A percentile compares a stretch with the other conserved stretches of the same genome.
Evolutionary conservation across 805 yeast genomes (phyloP).

Genomic region (Pichia pseudocactophila): DNA sequence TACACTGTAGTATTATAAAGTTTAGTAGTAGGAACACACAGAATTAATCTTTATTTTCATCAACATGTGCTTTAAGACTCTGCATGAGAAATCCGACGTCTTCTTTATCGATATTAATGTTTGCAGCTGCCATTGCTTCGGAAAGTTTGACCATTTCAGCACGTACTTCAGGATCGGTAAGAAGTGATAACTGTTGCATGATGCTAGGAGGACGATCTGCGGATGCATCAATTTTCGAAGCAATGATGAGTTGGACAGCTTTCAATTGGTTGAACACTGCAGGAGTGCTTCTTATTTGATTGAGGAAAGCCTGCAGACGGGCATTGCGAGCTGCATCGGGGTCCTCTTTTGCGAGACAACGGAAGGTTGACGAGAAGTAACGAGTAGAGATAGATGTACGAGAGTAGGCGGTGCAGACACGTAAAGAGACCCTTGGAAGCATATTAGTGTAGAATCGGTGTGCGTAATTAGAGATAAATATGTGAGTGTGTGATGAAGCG

Average conservation of each 20-base stretch:
- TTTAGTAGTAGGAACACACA: too few species aligned
- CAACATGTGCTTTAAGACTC: slow-evolving; percentile 16
- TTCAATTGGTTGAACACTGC: slow-evolving; percentile 3
- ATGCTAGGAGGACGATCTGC: slow-evolving; percentile 12
- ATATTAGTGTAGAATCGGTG: too few species aligned
- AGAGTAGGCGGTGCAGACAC: too few species aligned
- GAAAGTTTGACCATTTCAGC: slow-evolving; percentile 17
- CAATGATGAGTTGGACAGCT: slow-evolving; percentile 7
- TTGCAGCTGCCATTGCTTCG: slow-evolving; percentile 16
- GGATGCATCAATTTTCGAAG: slow-evolving; percentile 6
- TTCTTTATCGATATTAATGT: slow-evolving; percentile 18
- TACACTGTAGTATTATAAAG: too few species aligned
- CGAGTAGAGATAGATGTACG: slow-evolving; percentile 2
- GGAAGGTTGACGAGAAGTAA: slow-evolving; percentile 1
- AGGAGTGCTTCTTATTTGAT: slow-evolving; percentile 4
- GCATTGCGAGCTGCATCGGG: slow-evolving; percentile 4
- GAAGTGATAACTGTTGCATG: slow-evolving; percentile 22
- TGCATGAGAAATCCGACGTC: slow-evolving; percentile 22
- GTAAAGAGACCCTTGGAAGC: too few species aligned
- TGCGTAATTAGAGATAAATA: too few species aligned
- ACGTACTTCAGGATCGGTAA: slow-evolving; percentile 24
- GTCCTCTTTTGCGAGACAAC: slow-evolving; percentile 3
- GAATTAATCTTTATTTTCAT: neutral
- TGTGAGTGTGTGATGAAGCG: too few species aligned
- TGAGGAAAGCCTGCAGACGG: slow-evolving; percentile 3